Evolutionary conservation across 257 asterid genomes (phyloP).

Genomic region (Voacanga thouarsii): DNA sequence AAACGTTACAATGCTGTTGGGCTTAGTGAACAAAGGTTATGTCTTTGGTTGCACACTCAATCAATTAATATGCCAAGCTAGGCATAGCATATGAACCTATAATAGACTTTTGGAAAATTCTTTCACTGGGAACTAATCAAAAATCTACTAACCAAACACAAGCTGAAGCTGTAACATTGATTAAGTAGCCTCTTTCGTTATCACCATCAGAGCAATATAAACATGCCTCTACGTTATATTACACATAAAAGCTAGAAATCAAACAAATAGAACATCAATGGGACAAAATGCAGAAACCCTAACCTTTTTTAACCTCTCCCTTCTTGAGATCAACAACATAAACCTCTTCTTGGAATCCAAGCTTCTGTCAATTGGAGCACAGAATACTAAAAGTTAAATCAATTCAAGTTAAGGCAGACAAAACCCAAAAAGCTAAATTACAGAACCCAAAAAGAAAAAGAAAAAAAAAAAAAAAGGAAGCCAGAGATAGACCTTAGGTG

Average conservation of each 20-base stretch:
- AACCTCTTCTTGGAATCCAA: constrained; percentile 72
- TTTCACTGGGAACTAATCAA: background rate
- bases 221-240: background rate
- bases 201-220: background rate
- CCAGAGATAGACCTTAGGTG: constrained; percentile 74
- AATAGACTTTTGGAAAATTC: background rate
- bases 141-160: too few species aligned
- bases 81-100: background rate
- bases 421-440: background rate
- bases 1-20: background rate
- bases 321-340: constrained; percentile 93
- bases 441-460: background rate
- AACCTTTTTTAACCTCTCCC: constrained; percentile 89
- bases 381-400: background rate
- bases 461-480: background rate
- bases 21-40: background rate
- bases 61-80: background rate
- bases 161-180: too few species aligned
- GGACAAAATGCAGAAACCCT: constrained; percentile 20
- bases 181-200: background rate
- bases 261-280: background rate
- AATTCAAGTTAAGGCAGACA: background rate
- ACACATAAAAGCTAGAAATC: background rate
- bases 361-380: constrained; percentile 41
- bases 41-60: background rate